Percentiles rank a stretch among this genome's conserved stretches.
phyloP scores from a whole-genome alignment of 768 basidiomycete species.

The Daedaleopsis sinensis region DNA sequence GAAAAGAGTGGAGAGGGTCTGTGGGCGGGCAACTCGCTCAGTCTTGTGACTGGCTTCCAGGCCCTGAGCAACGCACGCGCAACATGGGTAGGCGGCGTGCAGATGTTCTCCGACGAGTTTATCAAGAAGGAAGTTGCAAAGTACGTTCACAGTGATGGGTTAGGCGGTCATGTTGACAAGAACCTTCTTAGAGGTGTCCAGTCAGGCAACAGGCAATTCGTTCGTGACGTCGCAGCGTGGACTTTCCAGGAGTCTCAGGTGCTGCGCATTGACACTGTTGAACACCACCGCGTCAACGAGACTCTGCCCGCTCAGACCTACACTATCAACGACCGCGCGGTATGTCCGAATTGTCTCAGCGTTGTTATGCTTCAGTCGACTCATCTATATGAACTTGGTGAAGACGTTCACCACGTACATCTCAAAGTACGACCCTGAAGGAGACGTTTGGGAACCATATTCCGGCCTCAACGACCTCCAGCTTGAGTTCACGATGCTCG shows the following conservation, averaged over 20 bases:
- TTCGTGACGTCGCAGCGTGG: constrained; percentile 80
- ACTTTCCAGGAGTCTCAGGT: constrained; percentile 87
- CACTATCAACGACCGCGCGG: constrained; percentile 85
- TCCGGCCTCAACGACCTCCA: constrained; percentile 80
- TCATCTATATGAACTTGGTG: background rate
- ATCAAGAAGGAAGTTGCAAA: constrained; percentile 61
- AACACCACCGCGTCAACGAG: constrained; percentile 72
- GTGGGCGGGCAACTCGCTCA: constrained; percentile 79
- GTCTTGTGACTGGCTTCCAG: constrained; percentile 90
- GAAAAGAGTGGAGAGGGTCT: constrained; percentile 78
- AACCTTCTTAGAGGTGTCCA: constrained; percentile 49
- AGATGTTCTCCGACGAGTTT: constrained; percentile 78
- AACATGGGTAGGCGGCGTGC: constrained; percentile 80
- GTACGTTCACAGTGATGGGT: constrained; percentile 42
- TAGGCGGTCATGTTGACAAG: no score
- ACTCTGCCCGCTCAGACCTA: constrained; percentile 71
- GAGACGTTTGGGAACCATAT: constrained; percentile 69
- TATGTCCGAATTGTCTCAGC: constrained; percentile 37
- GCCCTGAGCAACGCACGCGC: constrained; percentile 74
- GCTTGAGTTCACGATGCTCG: constrained; percentile 97
- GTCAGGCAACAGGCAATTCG: constrained; percentile 78
- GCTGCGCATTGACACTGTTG: constrained; percentile 72
- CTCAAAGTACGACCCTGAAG: constrained; percentile 63
- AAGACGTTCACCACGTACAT: constrained; percentile 79
- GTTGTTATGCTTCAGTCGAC: background rate